phyloP scores from a whole-genome alignment of 441 rosid species.

The Erysimum cheiri region DNA sequence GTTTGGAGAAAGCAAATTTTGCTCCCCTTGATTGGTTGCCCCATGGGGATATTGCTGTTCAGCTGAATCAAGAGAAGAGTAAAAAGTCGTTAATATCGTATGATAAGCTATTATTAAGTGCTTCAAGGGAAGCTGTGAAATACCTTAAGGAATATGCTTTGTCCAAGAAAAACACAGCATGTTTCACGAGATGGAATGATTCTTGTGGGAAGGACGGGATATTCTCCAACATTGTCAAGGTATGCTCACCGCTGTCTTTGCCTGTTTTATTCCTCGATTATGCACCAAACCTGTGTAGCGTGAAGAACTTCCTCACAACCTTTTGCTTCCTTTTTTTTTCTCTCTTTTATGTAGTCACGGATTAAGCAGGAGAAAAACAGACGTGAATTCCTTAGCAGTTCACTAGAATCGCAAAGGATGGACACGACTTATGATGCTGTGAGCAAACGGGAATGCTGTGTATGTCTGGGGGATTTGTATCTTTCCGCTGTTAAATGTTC shows the following conservation, averaged over 20 bases:
- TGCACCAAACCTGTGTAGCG: background rate
- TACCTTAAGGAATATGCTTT: slow-evolving; percentile 63
- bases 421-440: slow-evolving; percentile 50
- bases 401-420: slow-evolving; percentile 54
- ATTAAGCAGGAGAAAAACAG: slow-evolving; percentile 55
- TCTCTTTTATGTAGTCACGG: slow-evolving; percentile 54
- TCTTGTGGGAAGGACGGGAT: slow-evolving; percentile 65
- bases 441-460: slow-evolving; percentile 62
- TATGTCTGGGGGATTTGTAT: slow-evolving; percentile 69
- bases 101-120: slow-evolving; percentile 71
- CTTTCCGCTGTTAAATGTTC: slow-evolving; percentile 69
- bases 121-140: slow-evolving; percentile 70
- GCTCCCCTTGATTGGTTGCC: slow-evolving; percentile 88
- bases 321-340: background rate
- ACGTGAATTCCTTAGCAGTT: slow-evolving; percentile 53
- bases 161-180: slow-evolving; percentile 49
- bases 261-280: background rate
- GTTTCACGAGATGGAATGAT: slow-evolving; percentile 61
- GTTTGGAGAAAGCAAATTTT: slow-evolving; percentile 69
- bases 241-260: slow-evolving; percentile 36
- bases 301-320: slow-evolving; percentile 5
- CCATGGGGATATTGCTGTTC: slow-evolving; percentile 66
- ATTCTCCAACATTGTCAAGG: slow-evolving; percentile 70
- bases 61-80: slow-evolving; percentile 54
- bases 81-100: slow-evolving; percentile 66